Evolutionary conservation across 805 yeast genomes (phyloP), one percentile per base, ranked within the genome.

Genomic region (Torulaspora indica): DNA sequence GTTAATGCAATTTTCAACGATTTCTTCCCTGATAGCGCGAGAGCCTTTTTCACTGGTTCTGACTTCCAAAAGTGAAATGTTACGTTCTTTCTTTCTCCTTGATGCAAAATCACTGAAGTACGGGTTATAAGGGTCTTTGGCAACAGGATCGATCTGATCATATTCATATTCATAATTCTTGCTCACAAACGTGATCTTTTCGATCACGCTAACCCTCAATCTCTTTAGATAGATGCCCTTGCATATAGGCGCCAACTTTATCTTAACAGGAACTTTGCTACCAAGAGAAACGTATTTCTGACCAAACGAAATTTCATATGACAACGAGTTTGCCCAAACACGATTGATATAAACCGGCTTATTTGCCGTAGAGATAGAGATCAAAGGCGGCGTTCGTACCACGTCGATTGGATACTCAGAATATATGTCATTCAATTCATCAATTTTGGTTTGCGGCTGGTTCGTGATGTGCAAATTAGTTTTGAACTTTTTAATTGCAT

Each of bases 301-400:
- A 0, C 90, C 89, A 46, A 85, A 74, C 0, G 88, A 76, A 12
- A 85, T 73, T 51, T 83, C 83, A 62, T 85, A 85, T 44, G 79
- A 79, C 29, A 85, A 63, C 0, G 87, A 62, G 43, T 83, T 81
- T 53, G 79, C 78, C 93, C 93, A 85, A 1, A 79, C 73, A 49
- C 85, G 72, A 58, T 82, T 83, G 28, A 85, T 87, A 60, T 81
- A 84, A 13, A 85, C 76, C 0, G 95, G 88, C 57, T 83, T 85
- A 57, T 84, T 82, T 5, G 67, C 66, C 1, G 74, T 68, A 0
- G 72, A 63, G 1, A 62, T 47, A 1, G 71, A 69, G 5, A 52
- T 49, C 7, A 57, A 53, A 5, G 76, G 76, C 2, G 75, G 75
- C 0, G 69, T 67, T 48, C 76, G 64, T 1, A 73, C 56, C 10